A percentile compares a stretch with the other conserved stretches of the same genome.
Evolutionary conservation across 2,329 filamentous ascomycete species (phyloP).

Genomic region (Didymella glomerata): DNA sequence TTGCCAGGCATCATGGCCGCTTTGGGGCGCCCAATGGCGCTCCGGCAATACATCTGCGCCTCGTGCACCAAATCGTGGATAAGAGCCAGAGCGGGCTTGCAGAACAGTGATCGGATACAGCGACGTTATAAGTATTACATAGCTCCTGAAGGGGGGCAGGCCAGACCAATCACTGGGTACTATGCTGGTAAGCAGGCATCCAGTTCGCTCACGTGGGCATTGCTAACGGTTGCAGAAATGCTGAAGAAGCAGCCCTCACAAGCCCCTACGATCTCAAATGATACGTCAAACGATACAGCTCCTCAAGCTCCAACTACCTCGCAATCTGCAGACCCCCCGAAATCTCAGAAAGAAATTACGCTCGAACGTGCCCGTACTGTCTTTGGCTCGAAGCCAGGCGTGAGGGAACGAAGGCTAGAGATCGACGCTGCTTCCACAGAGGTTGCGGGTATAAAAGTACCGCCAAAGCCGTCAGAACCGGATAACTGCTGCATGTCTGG

Average conservation of each 20-base stretch:
- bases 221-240: conserved; percentile 47
- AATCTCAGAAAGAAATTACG: conserved; percentile 62
- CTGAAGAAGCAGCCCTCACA: conserved; percentile 41
- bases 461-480: conserved; percentile 84
- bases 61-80: conserved; percentile 35
- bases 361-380: conserved; percentile 71
- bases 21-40: conserved; percentile 25
- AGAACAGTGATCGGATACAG: conserved; percentile 48
- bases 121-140: conserved; percentile 48
- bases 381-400: conserved; percentile 81
- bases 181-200: conserved; percentile 42
- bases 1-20: not conserved
- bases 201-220: not conserved
- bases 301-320: conserved; percentile 36
- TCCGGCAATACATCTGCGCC: conserved; percentile 37
- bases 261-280: conserved; percentile 41
- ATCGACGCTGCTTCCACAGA: conserved; percentile 67
- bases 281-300: conserved; percentile 44
- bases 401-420: conserved; percentile 73
- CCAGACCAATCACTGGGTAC: conserved; percentile 49
- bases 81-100: conserved; percentile 35
- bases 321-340: conserved; percentile 51
- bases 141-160: conserved; percentile 50
- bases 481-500: conserved; percentile 99
- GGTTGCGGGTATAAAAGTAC: conserved; percentile 82